Base-by-base conservation (phyloP, 495 filamentous ascomycete species). In the Daldinia loculata region DNA sequence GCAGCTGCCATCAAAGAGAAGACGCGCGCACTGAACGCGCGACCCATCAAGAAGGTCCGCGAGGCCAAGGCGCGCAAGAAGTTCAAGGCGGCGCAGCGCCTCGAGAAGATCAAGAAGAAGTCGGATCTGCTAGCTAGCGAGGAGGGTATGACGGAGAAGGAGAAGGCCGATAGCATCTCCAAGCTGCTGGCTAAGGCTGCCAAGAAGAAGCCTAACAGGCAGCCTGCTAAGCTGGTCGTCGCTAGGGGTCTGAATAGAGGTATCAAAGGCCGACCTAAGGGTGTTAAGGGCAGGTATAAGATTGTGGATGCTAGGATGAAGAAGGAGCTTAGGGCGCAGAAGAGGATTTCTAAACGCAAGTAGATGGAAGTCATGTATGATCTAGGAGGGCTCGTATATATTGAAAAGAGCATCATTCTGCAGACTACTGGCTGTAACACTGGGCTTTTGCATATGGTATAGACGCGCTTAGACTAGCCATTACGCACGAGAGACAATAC, bases 11-110 rank as follows among this genome's bases (percentile, higher is more conserved):
- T 98, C 83, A 93, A 94, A 79, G 95, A 97, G 74, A 98, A 98
- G 84, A 78, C 90, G 75, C 91, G 94, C 5, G 94, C 96, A 2
- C 88, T 97, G 68, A 99, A 99, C 77, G 95, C 95, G 12, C 89
- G 95, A 38, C 95, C 95, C 0, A 98, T 98, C 88, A 99, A 99
- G 89, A 99, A 99, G 84, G 95, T 99, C 19, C 89, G 92, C 71
- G 95, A 99, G 79, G 95, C 95, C 24, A 93, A 94, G 80, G 94
- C 93, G 32, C 86, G 95, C 48, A 98, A 98, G 87, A 98, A 97
- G 85, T 91, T 97, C 79, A 96, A 95, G 86, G 91, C 94, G 22
- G 93, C 92, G 0, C 91, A 95, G 82, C 84, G 86, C 62, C 80
- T 99, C 48, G 96, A 98, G 87, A 97, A 96, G 81, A 82, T 98